Conservation (phyloP, 2,329 filamentous ascomycete species). For the Colletotrichum trifolii region DNA sequence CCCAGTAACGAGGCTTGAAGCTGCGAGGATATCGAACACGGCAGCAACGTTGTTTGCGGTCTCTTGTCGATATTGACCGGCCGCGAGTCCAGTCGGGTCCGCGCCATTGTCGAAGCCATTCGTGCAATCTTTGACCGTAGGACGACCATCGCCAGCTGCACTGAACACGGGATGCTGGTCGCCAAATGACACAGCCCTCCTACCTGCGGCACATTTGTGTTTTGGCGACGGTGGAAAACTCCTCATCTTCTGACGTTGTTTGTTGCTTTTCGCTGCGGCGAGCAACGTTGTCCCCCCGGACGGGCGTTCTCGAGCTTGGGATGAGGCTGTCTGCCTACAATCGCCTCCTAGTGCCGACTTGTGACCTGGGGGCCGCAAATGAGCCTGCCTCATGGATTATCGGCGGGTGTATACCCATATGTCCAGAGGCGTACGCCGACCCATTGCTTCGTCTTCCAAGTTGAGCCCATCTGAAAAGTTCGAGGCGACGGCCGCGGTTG, state of each 20-base stretch:
- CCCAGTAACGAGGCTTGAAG: constrained; percentile 5
- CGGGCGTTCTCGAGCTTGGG: constrained; percentile 20
- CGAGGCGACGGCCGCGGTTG: no score
- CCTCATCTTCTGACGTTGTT: not conserved
- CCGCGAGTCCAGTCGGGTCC: not conserved
- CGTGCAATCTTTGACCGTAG: not conserved
- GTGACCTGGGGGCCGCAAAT: constrained; percentile 3
- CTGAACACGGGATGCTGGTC: constrained; percentile 4
- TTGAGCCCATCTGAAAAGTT: no score
- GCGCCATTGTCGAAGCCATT: constrained; percentile 3
- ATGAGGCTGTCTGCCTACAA: not conserved
- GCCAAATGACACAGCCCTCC: constrained; percentile 3
- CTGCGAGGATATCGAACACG: not conserved
- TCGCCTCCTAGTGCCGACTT: constrained; percentile 2
- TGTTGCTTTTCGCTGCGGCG: not conserved
- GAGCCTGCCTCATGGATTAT: not conserved
- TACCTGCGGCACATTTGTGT: constrained; percentile 7
- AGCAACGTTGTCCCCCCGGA: not conserved
- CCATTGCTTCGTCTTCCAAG: no score
- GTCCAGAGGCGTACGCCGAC: no score
- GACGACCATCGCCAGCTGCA: constrained; percentile 1
- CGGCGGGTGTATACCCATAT: no score
- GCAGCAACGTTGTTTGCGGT: not conserved
- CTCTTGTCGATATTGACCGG: not conserved
- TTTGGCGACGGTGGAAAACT: not conserved